Evolutionary conservation across 139 green algal species (phyloP).

Genomic region (Diplosphaera chodatii): DNA sequence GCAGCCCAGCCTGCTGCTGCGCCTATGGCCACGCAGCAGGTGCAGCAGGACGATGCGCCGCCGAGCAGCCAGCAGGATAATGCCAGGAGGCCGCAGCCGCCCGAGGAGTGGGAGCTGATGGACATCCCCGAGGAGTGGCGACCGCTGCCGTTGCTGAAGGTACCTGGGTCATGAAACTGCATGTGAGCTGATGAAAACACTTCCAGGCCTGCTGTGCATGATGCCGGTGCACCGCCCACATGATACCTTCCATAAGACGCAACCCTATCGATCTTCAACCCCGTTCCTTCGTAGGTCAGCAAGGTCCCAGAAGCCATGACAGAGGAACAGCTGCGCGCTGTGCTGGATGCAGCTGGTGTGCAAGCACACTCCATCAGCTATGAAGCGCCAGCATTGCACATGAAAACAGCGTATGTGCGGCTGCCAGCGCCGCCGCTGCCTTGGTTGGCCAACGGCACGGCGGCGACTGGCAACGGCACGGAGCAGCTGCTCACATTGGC

Average conservation of each 20-base stretch:
- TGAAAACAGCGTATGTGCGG: constrained; percentile 25
- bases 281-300: constrained; percentile 25
- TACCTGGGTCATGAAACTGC: too few relatives aligned
- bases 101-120: constrained; percentile 54
- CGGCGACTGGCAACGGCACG: too few relatives aligned
- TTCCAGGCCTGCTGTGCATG: too few relatives aligned
- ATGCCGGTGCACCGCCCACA: too few relatives aligned
- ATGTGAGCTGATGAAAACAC: too few relatives aligned
- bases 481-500: too few relatives aligned
- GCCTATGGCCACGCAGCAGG: too few relatives aligned
- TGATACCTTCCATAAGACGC: too few relatives aligned
- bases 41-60: too few relatives aligned
- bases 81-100: background rate
- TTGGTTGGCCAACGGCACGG: background rate
- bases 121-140: constrained; percentile 38
- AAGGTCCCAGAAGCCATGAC: constrained; percentile 29
- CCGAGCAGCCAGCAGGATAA: too few relatives aligned
- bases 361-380: constrained; percentile 32
- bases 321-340: constrained; percentile 23
- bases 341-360: constrained; percentile 26
- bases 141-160: constrained; percentile 36
- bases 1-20: too few relatives aligned
- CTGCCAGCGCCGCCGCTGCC: constrained; percentile 25
- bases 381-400: constrained; percentile 19
- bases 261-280: too few relatives aligned